A percentile compares a stretch with the other conserved stretches of the same genome.
These are phyloP conservation scores for Capsicum chinense DNA, from an alignment of 257 asterid genomes.

Conservation along the genomic window DNA sequence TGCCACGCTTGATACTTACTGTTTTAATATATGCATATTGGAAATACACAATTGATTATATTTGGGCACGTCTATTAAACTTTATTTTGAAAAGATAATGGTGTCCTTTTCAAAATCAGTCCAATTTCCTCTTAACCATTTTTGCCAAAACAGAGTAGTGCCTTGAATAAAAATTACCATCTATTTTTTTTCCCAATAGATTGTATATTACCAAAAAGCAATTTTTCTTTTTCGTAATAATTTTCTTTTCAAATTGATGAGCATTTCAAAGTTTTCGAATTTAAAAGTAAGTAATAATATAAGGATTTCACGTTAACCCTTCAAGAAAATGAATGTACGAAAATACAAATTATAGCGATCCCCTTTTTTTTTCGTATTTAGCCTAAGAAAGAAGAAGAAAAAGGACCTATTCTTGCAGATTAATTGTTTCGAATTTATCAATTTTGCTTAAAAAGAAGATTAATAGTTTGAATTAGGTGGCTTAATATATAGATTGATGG, in stretches of 20 bases:
- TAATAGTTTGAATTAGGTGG: not conserved
- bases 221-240: not conserved
- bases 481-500: not conserved
- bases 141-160: conserved; percentile 17
- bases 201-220: not conserved
- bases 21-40: conserved; percentile 33
- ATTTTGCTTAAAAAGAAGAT: not conserved
- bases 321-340: not conserved
- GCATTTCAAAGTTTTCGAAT: not conserved
- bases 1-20: conserved; percentile 59
- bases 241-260: not conserved
- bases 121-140: conserved; percentile 27
- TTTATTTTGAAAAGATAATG: conserved; percentile 43
- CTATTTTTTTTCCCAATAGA: not conserved
- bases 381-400: not conserved
- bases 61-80: conserved; percentile 68
- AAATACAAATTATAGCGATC: not conserved
- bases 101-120: conserved; percentile 37
- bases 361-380: no score
- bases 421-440: not conserved
- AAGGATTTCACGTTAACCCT: not conserved
- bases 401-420: not conserved
- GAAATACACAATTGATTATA: conserved; percentile 56
- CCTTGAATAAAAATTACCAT: conserved; percentile 11
- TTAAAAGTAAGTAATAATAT: not conserved